These are phyloP conservation scores for Rhodotorula babjevae DNA, from an alignment of 768 basidiomycete genomes.

Conservation along the genomic window DNA sequence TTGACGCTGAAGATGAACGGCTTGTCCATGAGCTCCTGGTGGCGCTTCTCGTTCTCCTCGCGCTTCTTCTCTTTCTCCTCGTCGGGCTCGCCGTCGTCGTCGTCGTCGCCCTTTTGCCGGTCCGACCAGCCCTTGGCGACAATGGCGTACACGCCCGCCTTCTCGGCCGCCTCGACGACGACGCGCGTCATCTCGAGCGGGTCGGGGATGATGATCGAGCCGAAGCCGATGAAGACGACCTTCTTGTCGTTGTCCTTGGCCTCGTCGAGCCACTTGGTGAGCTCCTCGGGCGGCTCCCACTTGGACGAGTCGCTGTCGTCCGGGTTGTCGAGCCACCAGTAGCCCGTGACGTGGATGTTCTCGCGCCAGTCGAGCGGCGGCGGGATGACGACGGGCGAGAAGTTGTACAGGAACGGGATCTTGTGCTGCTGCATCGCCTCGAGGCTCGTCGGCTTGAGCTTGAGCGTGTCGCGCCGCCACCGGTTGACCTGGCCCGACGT, in stretches of 20 bases:
- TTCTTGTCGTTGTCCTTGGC: conserved; percentile 74
- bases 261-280: conserved; percentile 73
- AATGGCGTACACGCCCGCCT: conserved; percentile 84
- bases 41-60: conserved; percentile 55
- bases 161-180: conserved; percentile 78
- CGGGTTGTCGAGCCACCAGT: conserved; percentile 94
- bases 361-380: conserved; percentile 97
- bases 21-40: conserved; percentile 64
- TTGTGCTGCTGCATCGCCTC: conserved; percentile 97
- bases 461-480: conserved; percentile 75
- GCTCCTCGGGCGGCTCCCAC: conserved; percentile 77
- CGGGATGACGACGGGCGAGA: conserved; percentile 66
- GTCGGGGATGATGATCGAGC: conserved; percentile 93
- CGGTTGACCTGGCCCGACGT: conserved; percentile 90
- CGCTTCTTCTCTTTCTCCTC: conserved; percentile 53
- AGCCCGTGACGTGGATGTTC: conserved; percentile 94
- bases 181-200: conserved; percentile 85
- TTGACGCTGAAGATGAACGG: conserved; percentile 75
- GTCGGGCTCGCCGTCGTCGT: conserved; percentile 37
- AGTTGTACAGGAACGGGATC: conserved; percentile 96
- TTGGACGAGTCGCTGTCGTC: conserved; percentile 68
- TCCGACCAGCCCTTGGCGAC: conserved; percentile 98
- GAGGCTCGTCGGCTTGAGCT: conserved; percentile 71
- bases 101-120: conserved; percentile 56
- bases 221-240: conserved; percentile 95